These are phyloP conservation scores for Paraphoma sp. DNA, from an alignment of 2,329 filamentous ascomycete genomes.

Conservation along the genomic window DNA sequence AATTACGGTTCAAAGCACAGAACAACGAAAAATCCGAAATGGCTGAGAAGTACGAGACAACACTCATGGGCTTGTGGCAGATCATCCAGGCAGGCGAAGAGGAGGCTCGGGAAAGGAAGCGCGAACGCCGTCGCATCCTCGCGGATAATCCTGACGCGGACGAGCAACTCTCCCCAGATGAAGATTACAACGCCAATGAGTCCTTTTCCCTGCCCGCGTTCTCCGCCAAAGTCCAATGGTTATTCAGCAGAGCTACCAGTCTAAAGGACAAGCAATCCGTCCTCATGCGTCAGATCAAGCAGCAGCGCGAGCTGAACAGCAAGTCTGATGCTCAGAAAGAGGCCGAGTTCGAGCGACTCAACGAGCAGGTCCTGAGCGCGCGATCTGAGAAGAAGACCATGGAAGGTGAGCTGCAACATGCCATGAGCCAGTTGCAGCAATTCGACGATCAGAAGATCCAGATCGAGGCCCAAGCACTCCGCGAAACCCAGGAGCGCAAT, in stretches of 20 bases:
- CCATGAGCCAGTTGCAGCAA: conserved; percentile 37
- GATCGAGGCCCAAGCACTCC: conserved; percentile 28
- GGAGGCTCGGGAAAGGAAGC: conserved; percentile 48
- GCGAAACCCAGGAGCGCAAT: conserved; percentile 40
- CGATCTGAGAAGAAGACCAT: conserved; percentile 43
- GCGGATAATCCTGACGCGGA: conserved; percentile 65
- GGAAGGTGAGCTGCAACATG: conserved; percentile 45
- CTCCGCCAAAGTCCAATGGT: conserved; percentile 76
- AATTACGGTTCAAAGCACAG: conserved; percentile 27
- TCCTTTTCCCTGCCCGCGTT: conserved; percentile 78
- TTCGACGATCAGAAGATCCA: conserved; percentile 37
- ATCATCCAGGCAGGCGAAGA: conserved; percentile 55
- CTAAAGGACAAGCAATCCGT: conserved; percentile 89
- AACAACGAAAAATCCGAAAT: conserved; percentile 29
- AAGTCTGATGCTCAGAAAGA: conserved; percentile 71
- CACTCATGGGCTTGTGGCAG: conserved; percentile 60
- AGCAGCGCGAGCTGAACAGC: conserved; percentile 90
- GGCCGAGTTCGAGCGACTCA: conserved; percentile 49
- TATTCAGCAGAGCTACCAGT: conserved; percentile 77
- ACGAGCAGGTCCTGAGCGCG: conserved; percentile 49
- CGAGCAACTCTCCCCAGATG: conserved; percentile 67
- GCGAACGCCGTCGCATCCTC: conserved; percentile 39
- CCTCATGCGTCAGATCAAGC: conserved; percentile 89
- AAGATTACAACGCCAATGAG: conserved; percentile 64
- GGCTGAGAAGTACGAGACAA: conserved; percentile 56